Conservation (phyloP, 139 green algal species). For the Pleodorina starrii region DNA sequence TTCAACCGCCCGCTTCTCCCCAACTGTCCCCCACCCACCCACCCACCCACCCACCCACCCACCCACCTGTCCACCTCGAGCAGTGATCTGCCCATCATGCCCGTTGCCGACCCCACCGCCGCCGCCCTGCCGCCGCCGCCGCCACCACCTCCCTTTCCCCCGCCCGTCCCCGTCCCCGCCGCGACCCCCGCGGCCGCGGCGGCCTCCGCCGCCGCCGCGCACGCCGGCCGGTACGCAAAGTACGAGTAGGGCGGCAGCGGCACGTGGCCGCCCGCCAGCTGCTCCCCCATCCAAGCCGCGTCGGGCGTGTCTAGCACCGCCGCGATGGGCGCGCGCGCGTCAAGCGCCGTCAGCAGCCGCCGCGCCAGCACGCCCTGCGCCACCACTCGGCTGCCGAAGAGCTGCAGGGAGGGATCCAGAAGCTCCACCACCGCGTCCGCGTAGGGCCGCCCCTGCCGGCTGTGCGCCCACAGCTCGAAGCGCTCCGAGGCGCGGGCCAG, state of each 20-base stretch:
- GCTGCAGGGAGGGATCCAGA: constrained; percentile 79
- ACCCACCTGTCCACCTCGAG: constrained; percentile 37
- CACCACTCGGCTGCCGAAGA: constrained; percentile 85
- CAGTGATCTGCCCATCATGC: constrained; percentile 11
- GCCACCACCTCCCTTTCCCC: too few species aligned
- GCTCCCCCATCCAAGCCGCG: constrained; percentile 31
- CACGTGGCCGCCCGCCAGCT: constrained; percentile 81
- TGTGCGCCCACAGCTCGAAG: constrained; percentile 95
- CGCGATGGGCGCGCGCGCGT: constrained; percentile 76
- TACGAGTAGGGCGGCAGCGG: constrained; percentile 91
- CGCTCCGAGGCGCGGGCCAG: constrained; percentile 65
- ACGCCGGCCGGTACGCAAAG: constrained; percentile 71
- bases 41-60: not conserved
- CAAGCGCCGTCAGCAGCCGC: constrained; percentile 76
- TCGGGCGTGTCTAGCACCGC: constrained; percentile 87
- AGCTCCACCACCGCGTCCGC: constrained; percentile 84
- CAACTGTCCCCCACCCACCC: not conserved
- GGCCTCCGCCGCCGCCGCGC: not conserved
- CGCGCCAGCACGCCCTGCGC: constrained; percentile 55
- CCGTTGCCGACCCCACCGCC: not conserved
- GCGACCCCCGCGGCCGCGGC: not conserved
- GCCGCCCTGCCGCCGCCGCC: not conserved
- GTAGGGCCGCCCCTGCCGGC: constrained; percentile 75
- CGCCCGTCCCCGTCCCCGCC: not conserved
- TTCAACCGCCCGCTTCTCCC: too few species aligned